Evolutionary conservation across 73 alveolate species (phyloP).

Genomic region (Paramecium biaurelia): DNA sequence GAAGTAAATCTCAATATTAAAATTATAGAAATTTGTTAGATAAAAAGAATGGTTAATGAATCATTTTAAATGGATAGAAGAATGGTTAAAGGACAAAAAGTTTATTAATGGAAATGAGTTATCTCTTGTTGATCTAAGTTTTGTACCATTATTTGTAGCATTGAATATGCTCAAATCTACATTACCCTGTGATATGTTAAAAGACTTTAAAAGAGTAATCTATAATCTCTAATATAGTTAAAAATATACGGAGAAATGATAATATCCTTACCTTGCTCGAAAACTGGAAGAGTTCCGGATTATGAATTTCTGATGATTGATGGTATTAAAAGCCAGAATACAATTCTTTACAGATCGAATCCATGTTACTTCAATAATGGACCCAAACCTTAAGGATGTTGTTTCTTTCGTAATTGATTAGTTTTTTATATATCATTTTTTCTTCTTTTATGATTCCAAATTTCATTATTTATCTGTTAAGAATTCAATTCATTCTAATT

Average conservation of each 20-base stretch:
- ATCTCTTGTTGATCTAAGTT: background rate
- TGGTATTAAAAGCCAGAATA: background rate
- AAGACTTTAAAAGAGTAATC: background rate
- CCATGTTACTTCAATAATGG: background rate
- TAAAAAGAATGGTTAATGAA: background rate
- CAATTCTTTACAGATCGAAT: background rate
- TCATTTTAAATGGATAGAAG: background rate
- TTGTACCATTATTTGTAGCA: slow-evolving; percentile 12
- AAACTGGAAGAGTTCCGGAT: slow-evolving; percentile 25
- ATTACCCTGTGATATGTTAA: background rate
- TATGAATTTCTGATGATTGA: slow-evolving; percentile 5
- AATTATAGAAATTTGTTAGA: background rate
- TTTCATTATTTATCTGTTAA: background rate
- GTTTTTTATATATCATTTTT: background rate
- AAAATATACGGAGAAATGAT: background rate
- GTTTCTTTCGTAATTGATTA: slow-evolving; percentile 3
- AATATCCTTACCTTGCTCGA: background rate
- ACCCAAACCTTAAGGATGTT: background rate
- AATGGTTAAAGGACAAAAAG: background rate
- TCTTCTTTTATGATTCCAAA: background rate
- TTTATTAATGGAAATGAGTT: slow-evolving; percentile 1
- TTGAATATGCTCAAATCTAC: background rate
- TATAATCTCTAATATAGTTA: background rate
- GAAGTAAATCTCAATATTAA: background rate
- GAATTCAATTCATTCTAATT: background rate